These are phyloP conservation scores for Dactylellina leptospora DNA, from an alignment of 2,329 filamentous ascomycete species.

Conservation along the genomic window DNA sequence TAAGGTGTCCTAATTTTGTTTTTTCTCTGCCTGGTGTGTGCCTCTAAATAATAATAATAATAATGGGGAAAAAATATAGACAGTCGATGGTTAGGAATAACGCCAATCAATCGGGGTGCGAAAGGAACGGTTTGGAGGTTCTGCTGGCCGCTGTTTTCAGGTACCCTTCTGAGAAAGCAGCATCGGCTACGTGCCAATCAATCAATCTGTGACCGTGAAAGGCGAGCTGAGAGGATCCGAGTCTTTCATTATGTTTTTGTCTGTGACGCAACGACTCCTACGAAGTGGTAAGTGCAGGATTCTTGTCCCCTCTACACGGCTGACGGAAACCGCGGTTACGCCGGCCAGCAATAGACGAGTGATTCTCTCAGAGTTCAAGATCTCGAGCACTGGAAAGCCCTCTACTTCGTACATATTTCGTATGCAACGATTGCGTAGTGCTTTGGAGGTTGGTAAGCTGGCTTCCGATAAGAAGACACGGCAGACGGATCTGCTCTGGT, in stretches of 20 bases:
- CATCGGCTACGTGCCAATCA: constrained; percentile 10
- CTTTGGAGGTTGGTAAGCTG: constrained; percentile 10
- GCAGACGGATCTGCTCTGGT: constrained; percentile 41
- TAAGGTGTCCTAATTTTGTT: constrained; percentile 1
- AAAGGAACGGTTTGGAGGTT: constrained; percentile 2
- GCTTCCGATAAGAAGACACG: constrained; percentile 26
- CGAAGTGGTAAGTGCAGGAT: constrained; percentile 19
- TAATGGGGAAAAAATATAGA: constrained; percentile 4
- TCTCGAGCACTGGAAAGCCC: background rate
- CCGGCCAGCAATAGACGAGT: background rate
- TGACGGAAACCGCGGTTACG: constrained; percentile 1
- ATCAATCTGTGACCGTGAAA: constrained; percentile 16
- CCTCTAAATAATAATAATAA: constrained; percentile 14
- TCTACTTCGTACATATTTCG: background rate
- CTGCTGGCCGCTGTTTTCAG: constrained; percentile 25
- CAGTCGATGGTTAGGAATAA: constrained; percentile 2
- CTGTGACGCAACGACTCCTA: constrained; percentile 45
- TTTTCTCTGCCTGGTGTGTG: constrained; percentile 4
- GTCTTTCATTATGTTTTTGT: background rate
- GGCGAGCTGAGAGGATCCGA: constrained; percentile 22
- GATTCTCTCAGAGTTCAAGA: background rate
- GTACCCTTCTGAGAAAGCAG: constrained; percentile 33
- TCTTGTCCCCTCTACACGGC: constrained; percentile 6
- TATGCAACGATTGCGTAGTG: constrained; percentile 5
- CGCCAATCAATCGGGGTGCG: constrained; percentile 13